Conservation (phyloP, 352 stramenopile genomes). For the Globisporangium nodosum region DNA sequence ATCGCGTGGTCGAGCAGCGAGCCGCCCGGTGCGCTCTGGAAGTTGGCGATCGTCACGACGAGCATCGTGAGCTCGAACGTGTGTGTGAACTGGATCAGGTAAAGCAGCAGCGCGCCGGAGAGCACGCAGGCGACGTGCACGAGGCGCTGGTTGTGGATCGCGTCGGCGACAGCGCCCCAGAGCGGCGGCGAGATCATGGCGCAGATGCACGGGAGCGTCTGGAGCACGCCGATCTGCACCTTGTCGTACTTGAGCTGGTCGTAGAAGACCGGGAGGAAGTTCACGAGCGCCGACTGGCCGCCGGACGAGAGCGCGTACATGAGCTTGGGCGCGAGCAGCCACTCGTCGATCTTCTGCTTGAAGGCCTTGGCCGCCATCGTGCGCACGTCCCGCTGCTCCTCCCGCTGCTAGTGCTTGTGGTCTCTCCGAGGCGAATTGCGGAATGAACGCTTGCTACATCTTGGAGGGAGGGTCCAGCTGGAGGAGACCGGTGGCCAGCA, state of each 20-base stretch:
- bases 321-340: conserved; percentile 67
- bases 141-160: conserved; percentile 50
- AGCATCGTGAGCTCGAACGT: conserved; percentile 49
- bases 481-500: no score
- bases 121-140: conserved; percentile 62
- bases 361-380: background rate
- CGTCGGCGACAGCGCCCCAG: conserved; percentile 68
- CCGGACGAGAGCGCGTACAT: conserved; percentile 71
- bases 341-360: conserved; percentile 1
- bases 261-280: conserved; percentile 76
- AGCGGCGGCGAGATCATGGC: conserved; percentile 65
- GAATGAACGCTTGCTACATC: background rate
- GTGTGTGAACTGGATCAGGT: conserved; percentile 43
- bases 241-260: conserved; percentile 65
- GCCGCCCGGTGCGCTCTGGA: conserved; percentile 47
- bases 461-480: background rate
- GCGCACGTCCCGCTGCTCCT: background rate
- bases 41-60: conserved; percentile 54
- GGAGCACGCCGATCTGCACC: conserved; percentile 69
- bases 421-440: background rate
- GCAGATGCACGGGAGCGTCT: conserved; percentile 60
- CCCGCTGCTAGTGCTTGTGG: background rate
- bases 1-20: conserved; percentile 72
- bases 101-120: conserved; percentile 53
- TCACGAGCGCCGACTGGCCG: conserved; percentile 60